Conservation (phyloP, 305 asterid species). For the Fraxinus sp. region DNA sequence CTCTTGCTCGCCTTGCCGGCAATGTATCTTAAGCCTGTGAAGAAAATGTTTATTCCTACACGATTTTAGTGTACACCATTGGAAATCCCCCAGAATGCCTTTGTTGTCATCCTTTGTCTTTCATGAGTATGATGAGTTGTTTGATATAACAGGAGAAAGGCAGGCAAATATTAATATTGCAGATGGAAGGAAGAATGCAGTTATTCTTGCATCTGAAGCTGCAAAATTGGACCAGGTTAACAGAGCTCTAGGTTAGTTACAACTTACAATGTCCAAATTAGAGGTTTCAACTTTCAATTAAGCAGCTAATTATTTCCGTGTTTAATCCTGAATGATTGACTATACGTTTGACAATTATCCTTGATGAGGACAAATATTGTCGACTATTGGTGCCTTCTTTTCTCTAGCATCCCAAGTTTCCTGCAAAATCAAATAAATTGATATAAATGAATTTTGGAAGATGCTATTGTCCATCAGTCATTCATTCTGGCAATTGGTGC, state of each 20-base stretch:
- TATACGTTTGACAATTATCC: neutral
- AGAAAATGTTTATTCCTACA: neutral
- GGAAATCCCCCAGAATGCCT: neutral
- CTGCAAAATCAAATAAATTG: neutral
- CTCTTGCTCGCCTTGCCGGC: neutral
- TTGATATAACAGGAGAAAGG: slow-evolving; percentile 64
- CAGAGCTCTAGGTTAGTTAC: slow-evolving; percentile 74
- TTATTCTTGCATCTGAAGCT: slow-evolving; percentile 91
- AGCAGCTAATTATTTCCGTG: neutral
- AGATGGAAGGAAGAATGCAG: slow-evolving; percentile 69
- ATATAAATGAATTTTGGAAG: neutral
- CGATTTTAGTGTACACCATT: neutral
- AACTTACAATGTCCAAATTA: neutral
- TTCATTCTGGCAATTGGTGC: slow-evolving; percentile 1
- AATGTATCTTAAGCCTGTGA: neutral
- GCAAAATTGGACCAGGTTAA: slow-evolving; percentile 82
- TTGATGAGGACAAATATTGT: neutral
- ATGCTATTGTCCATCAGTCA: neutral
- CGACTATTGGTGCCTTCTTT: neutral
- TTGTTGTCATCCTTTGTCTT: neutral
- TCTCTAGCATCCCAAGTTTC: neutral
- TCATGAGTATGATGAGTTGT: neutral
- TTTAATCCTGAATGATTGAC: neutral
- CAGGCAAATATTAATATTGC: slow-evolving; percentile 84
- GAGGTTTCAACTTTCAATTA: neutral